A percentile compares a stretch with the other conserved stretches of the same genome.
phyloP scores from a whole-genome alignment of 371 early-diverging fungal species.

The Parasitella parasitica region DNA sequence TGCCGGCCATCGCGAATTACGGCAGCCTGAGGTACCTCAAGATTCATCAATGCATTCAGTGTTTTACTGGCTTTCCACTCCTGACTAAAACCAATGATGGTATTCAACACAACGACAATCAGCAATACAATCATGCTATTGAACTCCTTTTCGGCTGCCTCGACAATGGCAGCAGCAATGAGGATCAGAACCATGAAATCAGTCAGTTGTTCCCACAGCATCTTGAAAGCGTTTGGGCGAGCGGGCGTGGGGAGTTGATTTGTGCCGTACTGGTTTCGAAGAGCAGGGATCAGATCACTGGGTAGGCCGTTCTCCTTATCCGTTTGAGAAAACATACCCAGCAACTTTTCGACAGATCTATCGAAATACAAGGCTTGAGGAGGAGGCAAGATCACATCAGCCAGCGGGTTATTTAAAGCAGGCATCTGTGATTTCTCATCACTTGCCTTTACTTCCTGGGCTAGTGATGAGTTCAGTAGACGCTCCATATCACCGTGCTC shows the following conservation, averaged over 20 bases:
- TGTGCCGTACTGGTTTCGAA: slow-evolving; percentile 78
- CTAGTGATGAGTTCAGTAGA: slow-evolving; percentile 41
- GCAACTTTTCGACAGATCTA: slow-evolving; percentile 67
- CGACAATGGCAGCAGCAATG: slow-evolving; percentile 66
- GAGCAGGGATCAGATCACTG: slow-evolving; percentile 44
- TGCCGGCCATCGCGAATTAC: slow-evolving; percentile 84
- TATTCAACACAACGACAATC: slow-evolving; percentile 83
- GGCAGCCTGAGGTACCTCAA: slow-evolving; percentile 79
- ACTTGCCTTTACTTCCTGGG: slow-evolving; percentile 21
- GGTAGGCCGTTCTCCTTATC: slow-evolving; percentile 69
- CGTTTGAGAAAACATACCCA: slow-evolving; percentile 81
- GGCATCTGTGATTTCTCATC: slow-evolving; percentile 33
- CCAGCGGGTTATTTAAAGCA: slow-evolving; percentile 23
- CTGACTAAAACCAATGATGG: slow-evolving; percentile 86
- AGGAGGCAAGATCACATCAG: slow-evolving; percentile 41
- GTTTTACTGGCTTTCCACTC: slow-evolving; percentile 92
- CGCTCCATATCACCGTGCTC: slow-evolving; percentile 75
- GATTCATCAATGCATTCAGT: slow-evolving; percentile 83
- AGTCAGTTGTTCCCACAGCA: slow-evolving; percentile 84
- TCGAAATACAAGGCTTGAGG: slow-evolving; percentile 88
- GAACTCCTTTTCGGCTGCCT: slow-evolving; percentile 73
- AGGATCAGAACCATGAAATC: slow-evolving; percentile 92
- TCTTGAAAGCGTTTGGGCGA: slow-evolving; percentile 69
- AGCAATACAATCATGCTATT: slow-evolving; percentile 79
- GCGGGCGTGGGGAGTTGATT: slow-evolving; percentile 83